These are phyloP conservation scores for Mycena maculata DNA, from an alignment of 768 basidiomycete genomes.

Conservation along the genomic window DNA sequence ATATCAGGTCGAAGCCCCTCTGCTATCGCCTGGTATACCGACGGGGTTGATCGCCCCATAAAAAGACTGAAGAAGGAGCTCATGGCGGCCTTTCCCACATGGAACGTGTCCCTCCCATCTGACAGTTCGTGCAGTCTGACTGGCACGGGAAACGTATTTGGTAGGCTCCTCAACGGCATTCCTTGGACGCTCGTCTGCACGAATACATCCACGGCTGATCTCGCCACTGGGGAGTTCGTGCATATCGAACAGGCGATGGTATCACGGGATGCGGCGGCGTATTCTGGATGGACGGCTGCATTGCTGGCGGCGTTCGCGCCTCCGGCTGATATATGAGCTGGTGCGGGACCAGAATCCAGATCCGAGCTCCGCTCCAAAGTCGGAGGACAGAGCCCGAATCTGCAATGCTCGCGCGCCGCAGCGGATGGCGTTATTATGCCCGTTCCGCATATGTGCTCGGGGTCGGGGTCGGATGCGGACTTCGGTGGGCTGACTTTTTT, in stretches of 20 bases:
- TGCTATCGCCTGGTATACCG: conserved; percentile 54
- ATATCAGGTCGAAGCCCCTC: conserved; percentile 34
- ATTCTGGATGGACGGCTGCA: conserved; percentile 50
- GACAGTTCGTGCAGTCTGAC: conserved; percentile 54
- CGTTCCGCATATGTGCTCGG: not conserved
- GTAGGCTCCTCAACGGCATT: conserved; percentile 56
- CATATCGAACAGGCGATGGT: conserved; percentile 55
- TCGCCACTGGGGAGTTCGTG: conserved; percentile 52
- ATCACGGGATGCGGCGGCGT: conserved; percentile 27
- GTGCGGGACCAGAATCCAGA: not conserved
- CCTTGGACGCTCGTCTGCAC: conserved; percentile 44
- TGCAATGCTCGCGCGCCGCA: not conserved
- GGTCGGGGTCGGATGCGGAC: too few relatives aligned
- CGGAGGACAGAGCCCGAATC: not conserved
- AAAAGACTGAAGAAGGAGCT: conserved; percentile 50
- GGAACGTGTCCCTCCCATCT: conserved; percentile 54
- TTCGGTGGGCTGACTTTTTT: too few relatives aligned
- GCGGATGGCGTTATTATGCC: not conserved
- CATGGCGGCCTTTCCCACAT: conserved; percentile 45
- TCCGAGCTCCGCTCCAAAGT: not conserved
- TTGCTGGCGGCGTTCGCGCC: conserved; percentile 46
- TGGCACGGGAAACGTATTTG: conserved; percentile 59
- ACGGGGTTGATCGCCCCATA: conserved; percentile 46
- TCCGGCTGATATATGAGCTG: not conserved
- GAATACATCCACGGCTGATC: conserved; percentile 36